Evolutionary conservation across 2,329 filamentous ascomycete species (phyloP), one percentile per base, ranked within the genome.

Genomic region (Penicillium sp.): DNA sequence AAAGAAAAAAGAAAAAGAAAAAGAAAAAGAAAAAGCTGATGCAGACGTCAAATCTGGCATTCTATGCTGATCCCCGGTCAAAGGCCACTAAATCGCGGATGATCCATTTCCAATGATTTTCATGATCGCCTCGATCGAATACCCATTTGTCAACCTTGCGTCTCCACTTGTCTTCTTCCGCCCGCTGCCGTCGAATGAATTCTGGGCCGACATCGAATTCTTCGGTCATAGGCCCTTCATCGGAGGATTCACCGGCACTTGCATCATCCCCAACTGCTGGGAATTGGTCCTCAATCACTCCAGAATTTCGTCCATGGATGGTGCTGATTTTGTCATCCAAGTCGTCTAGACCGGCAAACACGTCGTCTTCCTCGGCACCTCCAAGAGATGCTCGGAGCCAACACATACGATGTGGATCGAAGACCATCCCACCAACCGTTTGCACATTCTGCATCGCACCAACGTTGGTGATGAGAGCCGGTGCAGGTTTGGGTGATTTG

Each of bases 191-290:
- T 67, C 88, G 84, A 62, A 97, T 88, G 71, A 97, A 99, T 73
- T 95, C 91, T 3, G 93, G 94, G 0, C 94, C 94, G 56, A 99
- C 91, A 71, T 99, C 94, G 69, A 99, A 99, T 73, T 99, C 94
- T 75, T 99, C 94, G 52, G 91, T 91, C 13, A 97, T 90, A 50
- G 91, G 85, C 83, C 90, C 93, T 69, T 93, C 89, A 67, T 92
- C 89, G 57, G 75, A 77, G 8, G 75, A 77, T 54, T 79, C 78
- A 48, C 75, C 77, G 51, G 73, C 75, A 60, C 75, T 78, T 50
- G 69, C 71, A 52, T 78, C 77, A 33, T 77, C 75, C 19, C 70
- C 69, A 41, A 71, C 69, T n/a, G 61, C 64, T 35, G 59, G 62
- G 54, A 69, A 66, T 46, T 61, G 52, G 19, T 64, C 68, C n/a